Evolutionary conservation across 495 filamentous ascomycete species (phyloP).

Genomic region (Letharia columbiana): DNA sequence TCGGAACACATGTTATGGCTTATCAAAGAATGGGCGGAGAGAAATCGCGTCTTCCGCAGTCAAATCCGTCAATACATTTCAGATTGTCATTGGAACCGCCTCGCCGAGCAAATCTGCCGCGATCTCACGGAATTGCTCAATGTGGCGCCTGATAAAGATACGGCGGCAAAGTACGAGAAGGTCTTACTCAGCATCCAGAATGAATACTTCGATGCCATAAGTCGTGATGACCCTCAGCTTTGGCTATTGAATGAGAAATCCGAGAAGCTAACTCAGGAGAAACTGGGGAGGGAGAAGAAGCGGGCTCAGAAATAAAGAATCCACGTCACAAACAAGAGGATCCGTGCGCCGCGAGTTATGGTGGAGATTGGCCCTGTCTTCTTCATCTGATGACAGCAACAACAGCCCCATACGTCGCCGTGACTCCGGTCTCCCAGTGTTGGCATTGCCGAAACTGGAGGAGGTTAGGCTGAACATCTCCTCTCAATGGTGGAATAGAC

Average conservation of each 20-base stretch:
- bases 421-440: not conserved
- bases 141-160: conserved; percentile 19
- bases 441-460: not conserved
- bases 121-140: conserved; percentile 20
- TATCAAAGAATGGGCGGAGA: conserved; percentile 19
- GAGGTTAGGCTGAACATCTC: not conserved
- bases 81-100: conserved; percentile 12
- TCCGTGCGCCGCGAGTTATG: not conserved
- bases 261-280: conserved; percentile 9
- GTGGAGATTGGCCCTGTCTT: not conserved
- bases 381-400: not conserved
- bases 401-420: not conserved
- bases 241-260: conserved; percentile 19
- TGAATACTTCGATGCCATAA: conserved; percentile 15
- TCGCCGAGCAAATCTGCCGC: conserved; percentile 19
- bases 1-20: conserved; percentile 16
- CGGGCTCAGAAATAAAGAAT: conserved; percentile 15
- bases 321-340: not conserved
- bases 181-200: conserved; percentile 17
- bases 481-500: too few relatives aligned
- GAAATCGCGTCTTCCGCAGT: conserved; percentile 16
- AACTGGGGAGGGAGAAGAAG: conserved; percentile 13
- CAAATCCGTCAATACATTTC: conserved; percentile 15
- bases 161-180: conserved; percentile 17
- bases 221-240: conserved; percentile 14